Conservation (phyloP, 208 protist species). For the Wallacemonas sp. region DNA sequence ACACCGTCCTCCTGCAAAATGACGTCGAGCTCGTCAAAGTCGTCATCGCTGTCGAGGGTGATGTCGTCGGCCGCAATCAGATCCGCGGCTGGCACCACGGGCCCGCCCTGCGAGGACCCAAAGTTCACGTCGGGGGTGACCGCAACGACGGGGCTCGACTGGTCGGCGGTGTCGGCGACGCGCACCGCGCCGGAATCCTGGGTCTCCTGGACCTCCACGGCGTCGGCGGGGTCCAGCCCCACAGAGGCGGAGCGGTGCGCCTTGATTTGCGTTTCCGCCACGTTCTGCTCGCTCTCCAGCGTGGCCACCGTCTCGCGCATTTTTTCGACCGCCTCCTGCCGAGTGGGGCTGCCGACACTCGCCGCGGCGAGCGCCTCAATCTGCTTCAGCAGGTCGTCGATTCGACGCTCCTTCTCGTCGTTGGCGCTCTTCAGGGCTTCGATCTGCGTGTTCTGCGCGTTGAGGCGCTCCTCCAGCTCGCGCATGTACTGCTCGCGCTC, state of each 20-base stretch:
- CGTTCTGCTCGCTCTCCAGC: constrained; percentile 63
- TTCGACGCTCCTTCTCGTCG: constrained; percentile 64
- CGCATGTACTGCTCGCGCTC: constrained; percentile 71
- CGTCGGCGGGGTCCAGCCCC: background rate
- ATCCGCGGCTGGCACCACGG: constrained; percentile 20
- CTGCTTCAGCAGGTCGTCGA: constrained; percentile 59
- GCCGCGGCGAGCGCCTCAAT: constrained; percentile 33
- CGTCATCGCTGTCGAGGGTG: constrained; percentile 32
- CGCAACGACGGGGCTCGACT: background rate
- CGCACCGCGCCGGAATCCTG: constrained; percentile 7
- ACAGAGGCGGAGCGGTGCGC: constrained; percentile 21
- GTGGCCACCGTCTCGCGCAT: constrained; percentile 61
- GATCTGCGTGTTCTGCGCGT: constrained; percentile 58
- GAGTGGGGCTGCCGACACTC: constrained; percentile 11
- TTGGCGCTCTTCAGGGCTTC: constrained; percentile 53
- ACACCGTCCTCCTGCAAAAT: constrained; percentile 10
- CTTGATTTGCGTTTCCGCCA: constrained; percentile 31
- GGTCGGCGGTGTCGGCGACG: constrained; percentile 15
- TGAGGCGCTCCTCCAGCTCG: constrained; percentile 53
- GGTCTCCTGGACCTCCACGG: background rate
- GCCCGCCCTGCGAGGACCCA: background rate
- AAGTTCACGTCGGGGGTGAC: background rate
- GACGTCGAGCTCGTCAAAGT: constrained; percentile 30
- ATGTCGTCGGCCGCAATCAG: constrained; percentile 18
- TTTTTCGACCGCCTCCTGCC: constrained; percentile 39